Percentiles rank a stretch among this genome's conserved stretches.
Evolutionary conservation across 768 basidiomycete species (phyloP).

Genomic region (Dentipellis fragilis): DNA sequence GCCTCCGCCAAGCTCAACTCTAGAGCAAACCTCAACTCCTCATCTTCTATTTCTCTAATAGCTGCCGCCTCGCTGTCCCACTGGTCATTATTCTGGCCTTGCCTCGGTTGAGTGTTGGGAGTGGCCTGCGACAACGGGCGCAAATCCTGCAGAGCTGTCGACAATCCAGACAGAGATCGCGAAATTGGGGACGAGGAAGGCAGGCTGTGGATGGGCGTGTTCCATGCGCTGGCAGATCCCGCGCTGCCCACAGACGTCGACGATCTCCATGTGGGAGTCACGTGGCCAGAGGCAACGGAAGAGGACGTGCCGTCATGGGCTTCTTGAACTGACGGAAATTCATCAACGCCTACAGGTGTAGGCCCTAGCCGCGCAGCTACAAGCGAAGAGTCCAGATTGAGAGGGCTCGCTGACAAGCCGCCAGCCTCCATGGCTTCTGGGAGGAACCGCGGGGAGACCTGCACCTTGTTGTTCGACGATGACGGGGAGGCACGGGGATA

Average conservation of each 20-base stretch:
- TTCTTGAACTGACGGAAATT: constrained; percentile 4
- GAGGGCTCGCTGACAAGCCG: constrained; percentile 1
- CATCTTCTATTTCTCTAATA: constrained; percentile 8
- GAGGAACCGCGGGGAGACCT: constrained; percentile 35
- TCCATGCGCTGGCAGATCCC: constrained; percentile 20
- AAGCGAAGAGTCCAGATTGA: constrained; percentile 16
- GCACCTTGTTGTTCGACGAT: constrained; percentile 41
- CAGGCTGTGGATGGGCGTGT: constrained; percentile 17
- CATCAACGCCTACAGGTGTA: neutral
- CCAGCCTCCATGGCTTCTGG: constrained; percentile 52
- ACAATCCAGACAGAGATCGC: neutral
- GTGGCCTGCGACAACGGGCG: neutral
- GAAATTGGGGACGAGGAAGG: constrained; percentile 8
- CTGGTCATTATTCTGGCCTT: neutral
- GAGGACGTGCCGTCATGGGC: too few relatives aligned
- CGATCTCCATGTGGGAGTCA: constrained; percentile 14
- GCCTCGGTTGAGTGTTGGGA: neutral
- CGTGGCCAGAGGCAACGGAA: constrained; percentile 4
- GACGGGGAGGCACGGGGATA: constrained; percentile 18
- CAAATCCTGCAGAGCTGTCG: neutral
- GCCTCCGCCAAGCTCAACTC: constrained; percentile 13
- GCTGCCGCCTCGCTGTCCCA: constrained; percentile 4
- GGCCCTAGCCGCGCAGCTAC: constrained; percentile 2
- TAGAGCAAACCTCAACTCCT: constrained; percentile 11
- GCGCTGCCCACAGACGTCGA: constrained; percentile 11